A percentile compares a stretch with the other conserved stretches of the same genome.
Evolutionary conservation across 805 yeast species (phyloP).

Genomic region (Pichia manshurica): DNA sequence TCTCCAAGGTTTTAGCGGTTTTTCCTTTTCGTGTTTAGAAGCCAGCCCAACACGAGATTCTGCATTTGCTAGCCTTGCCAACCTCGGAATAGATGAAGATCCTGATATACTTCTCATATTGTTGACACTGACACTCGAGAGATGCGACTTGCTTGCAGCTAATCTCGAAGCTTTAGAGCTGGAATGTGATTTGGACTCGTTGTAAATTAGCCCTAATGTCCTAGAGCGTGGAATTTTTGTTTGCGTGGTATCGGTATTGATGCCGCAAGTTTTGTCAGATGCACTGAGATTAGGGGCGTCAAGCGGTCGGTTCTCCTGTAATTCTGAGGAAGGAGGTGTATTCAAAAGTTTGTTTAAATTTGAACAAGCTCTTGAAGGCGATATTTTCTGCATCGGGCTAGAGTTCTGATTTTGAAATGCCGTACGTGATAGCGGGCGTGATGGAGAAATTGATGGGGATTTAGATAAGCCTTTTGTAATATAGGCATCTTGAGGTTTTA

Average conservation of each 20-base stretch:
- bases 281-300: neutral
- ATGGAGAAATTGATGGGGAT: slow-evolving; percentile 12
- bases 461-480: neutral
- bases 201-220: neutral
- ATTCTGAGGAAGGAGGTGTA: slow-evolving; percentile 2
- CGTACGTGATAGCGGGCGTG: slow-evolving; percentile 3
- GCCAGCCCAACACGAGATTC: slow-evolving; percentile 9
- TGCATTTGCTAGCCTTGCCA: slow-evolving; percentile 11
- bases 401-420: slow-evolving; percentile 13
- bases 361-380: slow-evolving; percentile 19
- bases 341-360: slow-evolving; percentile 15
- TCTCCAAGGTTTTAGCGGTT: slow-evolving; percentile 7
- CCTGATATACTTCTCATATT: slow-evolving; percentile 1
- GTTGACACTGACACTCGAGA: neutral
- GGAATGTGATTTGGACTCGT: neutral
- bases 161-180: slow-evolving; percentile 8
- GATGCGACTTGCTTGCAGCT: neutral
- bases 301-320: neutral
- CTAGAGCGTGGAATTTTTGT: slow-evolving; percentile 5
- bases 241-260: neutral
- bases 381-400: slow-evolving; percentile 10
- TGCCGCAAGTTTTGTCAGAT: neutral
- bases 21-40: slow-evolving; percentile 1
- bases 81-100: slow-evolving; percentile 14
- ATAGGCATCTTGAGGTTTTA: neutral